These are phyloP conservation scores for Penicillium crystallinum DNA, from an alignment of 495 filamentous ascomycete species.

Conservation along the genomic window DNA sequence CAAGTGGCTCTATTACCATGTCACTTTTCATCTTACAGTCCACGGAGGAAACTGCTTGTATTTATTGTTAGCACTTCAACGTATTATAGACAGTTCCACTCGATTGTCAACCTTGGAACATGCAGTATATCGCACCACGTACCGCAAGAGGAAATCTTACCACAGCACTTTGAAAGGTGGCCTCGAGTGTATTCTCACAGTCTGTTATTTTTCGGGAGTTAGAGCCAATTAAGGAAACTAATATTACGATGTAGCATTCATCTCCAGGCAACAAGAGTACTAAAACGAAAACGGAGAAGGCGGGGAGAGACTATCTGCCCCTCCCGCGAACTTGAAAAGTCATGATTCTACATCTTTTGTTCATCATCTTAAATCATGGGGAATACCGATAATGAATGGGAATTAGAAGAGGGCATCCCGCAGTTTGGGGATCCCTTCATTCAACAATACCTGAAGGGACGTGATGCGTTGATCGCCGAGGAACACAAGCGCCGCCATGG, in stretches of 20 bases:
- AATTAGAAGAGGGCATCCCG: slow-evolving; percentile 46
- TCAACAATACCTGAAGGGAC: slow-evolving; percentile 68
- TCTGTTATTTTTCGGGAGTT: too few relatives aligned
- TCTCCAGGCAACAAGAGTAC: background rate
- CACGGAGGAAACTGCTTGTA: too few relatives aligned
- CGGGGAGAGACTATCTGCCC: slow-evolving; percentile 3
- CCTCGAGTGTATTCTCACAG: too few relatives aligned
- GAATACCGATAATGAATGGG: slow-evolving; percentile 36
- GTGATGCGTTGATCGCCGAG: slow-evolving; percentile 70
- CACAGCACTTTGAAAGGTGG: too few relatives aligned
- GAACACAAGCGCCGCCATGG: slow-evolving; percentile 81
- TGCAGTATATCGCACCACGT: too few relatives aligned
- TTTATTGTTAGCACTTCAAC: too few relatives aligned
- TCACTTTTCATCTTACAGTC: too few relatives aligned
- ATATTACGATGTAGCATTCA: background rate
- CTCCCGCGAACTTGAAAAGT: background rate
- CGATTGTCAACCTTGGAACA: too few relatives aligned
- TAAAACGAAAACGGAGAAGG: slow-evolving; percentile 2
- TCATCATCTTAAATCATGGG: slow-evolving; percentile 12
- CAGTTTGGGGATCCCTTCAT: slow-evolving; percentile 66
- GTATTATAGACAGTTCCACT: too few relatives aligned
- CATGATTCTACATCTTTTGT: background rate
- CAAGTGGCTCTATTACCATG: too few relatives aligned
- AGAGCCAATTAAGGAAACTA: background rate
- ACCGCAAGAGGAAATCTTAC: too few relatives aligned